Evolutionary conservation across 345 rosid species (phyloP), one percentile per base, ranked within the genome.

Genomic region (Barbarea vulgaris): DNA sequence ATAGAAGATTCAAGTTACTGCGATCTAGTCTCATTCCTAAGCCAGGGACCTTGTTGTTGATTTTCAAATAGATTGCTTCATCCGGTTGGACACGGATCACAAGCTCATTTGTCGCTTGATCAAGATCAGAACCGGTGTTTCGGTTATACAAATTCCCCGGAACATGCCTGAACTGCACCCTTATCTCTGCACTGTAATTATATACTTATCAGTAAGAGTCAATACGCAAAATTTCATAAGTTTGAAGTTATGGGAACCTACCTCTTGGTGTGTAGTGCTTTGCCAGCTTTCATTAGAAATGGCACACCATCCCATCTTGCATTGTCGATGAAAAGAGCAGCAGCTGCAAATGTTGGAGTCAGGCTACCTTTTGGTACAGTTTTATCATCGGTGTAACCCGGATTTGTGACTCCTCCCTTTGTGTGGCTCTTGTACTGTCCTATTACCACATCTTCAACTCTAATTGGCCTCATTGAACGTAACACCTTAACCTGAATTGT

Each of bases 221-320:
- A 12, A 30, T 22, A 37, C n/a, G 37, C 53, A 37, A 61, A 72
- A 11, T 2, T 62, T 22, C 55, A 42, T 1, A 57, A 72, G 39
- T 18, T 12, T 39, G 19, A 52, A 71, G 62, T 67, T 53, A 14
- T 17, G 51, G 24, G 4, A 4, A 39, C 21, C 17, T 73, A 91
- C 98, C 93, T 83, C 77, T 83, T 89, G 63, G 82, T 87, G 64
- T 95, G 96, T 61, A 95, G 81, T 59, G 98, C 99, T 80, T 95
- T 95, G 25, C 99, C 99, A 17, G 98, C 98, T 89, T 90, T 92
- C 98, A 95, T 89, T 36, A 95, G 83, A 79, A 95, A 95, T 44
- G 99, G 99, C 46, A 95, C 99, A 2, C 99, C 99, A 41, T 90
- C 98, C 99, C 99, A 95, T 87, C 99, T 89, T 4, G 99, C 97